Conservation (phyloP, 2,329 filamentous ascomycete species). For the Pseudocercospora macadamiae region DNA sequence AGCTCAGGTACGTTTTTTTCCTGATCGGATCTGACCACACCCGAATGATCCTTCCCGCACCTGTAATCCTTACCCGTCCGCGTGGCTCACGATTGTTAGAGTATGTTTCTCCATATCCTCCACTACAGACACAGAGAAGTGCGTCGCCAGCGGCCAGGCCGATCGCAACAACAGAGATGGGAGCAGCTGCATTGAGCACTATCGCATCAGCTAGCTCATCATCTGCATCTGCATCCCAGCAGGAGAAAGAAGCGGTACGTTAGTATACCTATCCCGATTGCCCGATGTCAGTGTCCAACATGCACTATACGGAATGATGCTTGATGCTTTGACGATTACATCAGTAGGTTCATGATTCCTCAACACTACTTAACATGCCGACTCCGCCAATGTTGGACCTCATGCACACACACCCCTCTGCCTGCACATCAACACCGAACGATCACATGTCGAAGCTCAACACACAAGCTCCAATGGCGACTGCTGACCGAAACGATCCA, state of each 20-base stretch:
- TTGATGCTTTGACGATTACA: conserved; percentile 17
- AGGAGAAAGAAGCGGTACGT: conserved; percentile 17
- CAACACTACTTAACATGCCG: neutral
- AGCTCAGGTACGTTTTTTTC: conserved; percentile 6
- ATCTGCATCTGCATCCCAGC: conserved; percentile 5
- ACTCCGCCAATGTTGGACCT: too few species aligned
- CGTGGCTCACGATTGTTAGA: conserved; percentile 14
- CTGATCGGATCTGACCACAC: neutral
- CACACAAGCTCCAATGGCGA: conserved; percentile 10
- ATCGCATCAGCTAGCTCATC: conserved; percentile 11
- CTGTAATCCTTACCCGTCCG: conserved; percentile 1
- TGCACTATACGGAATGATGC: neutral
- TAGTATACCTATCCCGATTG: conserved; percentile 6
- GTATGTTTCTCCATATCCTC: conserved; percentile 24
- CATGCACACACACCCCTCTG: too few species aligned
- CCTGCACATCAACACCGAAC: too few species aligned
- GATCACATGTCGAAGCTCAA: neutral
- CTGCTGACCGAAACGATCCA: conserved; percentile 18
- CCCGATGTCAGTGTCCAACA: neutral
- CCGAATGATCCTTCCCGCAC: conserved; percentile 12
- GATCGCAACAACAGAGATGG: neutral
- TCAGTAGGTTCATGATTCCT: conserved; percentile 19
- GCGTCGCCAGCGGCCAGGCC: conserved; percentile 9
- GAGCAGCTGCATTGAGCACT: conserved; percentile 1
- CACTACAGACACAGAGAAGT: conserved; percentile 11